phyloP scores from a whole-genome alignment of 2,329 filamentous ascomycete genomes.

The Trichoderma sp. region DNA sequence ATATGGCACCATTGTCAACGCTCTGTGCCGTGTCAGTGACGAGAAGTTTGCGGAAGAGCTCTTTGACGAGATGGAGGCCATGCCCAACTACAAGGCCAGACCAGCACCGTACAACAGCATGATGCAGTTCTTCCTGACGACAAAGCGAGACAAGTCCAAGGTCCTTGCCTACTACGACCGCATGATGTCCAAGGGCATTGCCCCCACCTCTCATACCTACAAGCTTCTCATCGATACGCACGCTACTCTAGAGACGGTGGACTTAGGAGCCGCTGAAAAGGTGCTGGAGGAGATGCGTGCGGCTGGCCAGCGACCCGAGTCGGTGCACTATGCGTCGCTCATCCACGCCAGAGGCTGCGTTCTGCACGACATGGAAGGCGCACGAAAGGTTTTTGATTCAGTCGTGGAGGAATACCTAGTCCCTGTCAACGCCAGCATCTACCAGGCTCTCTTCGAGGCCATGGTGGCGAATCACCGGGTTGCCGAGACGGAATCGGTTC shows the following conservation, averaged over 20 bases:
- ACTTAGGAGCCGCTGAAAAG: constrained; percentile 83
- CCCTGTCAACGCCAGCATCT: constrained; percentile 77
- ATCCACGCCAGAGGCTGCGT: constrained; percentile 96
- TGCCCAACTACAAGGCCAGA: constrained; percentile 97
- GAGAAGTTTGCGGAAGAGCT: constrained; percentile 97
- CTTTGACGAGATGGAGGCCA: constrained; percentile 98
- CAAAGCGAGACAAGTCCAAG: constrained; percentile 93
- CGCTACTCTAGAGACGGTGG: constrained; percentile 84
- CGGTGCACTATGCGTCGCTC: constrained; percentile 91
- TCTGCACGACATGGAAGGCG: constrained; percentile 83
- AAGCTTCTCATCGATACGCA: constrained; percentile 96
- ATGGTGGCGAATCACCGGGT: constrained; percentile 95
- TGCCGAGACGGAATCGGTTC: constrained; percentile 67
- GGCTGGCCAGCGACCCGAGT: constrained; percentile 74
- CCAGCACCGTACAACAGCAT: constrained; percentile 98
- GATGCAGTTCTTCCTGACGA: constrained; percentile 99
- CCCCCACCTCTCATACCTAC: constrained; percentile 92
- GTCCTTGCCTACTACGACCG: constrained; percentile 92
- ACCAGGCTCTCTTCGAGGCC: constrained; percentile 93
- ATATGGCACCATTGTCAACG: constrained; percentile 97
- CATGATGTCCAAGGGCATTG: constrained; percentile 83
- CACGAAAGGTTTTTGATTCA: constrained; percentile 75
- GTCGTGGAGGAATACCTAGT: constrained; percentile 67
- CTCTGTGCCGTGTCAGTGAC: constrained; percentile 92
- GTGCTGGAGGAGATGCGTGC: constrained; percentile 75